Evolutionary conservation across 2,329 filamentous ascomycete species (phyloP), one percentile per base, ranked within the genome.

Genomic region (Trichophaea hybrida): DNA sequence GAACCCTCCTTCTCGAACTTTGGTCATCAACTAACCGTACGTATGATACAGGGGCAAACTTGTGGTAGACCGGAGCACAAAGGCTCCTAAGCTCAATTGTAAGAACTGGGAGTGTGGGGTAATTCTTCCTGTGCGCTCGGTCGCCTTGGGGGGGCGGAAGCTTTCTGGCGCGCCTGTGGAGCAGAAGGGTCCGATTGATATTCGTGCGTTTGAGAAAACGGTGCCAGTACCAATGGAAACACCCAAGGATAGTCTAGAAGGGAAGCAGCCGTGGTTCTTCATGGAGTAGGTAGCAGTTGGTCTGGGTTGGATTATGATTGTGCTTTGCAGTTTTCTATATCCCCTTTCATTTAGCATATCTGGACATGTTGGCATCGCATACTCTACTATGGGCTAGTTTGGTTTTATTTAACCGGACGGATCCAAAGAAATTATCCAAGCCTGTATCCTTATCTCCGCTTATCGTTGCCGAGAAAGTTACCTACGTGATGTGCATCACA

Each of bases 81-180:
- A 83, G 62, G 73, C 79, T 62, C 80, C 82, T 10, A 94, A 88
- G 71, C 76, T 97, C 64, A 89, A 80, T 63, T 89, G 86, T 71
- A 82, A 86, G 58, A 98, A 97, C 71, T 97, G 91, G 90, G 93
- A 97, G 73, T 95, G 89, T 69, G 93, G 93, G 38, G 86, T 98
- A 1, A 68, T 97, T 31, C 71, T 96, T 44, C 82, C 83, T 7
- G 75, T 86, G 31, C 67, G 65, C 46, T 59, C 69, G 56, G n/a
- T 35, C 7, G 34, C 61, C 31, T 48, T 48, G 2, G 24, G 53
- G n/a, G 56, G 53, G 2, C 57, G 31, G 3, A 63, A 31, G 15
- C 50, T 67, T 13, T 35, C 53, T 6, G 65, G 65, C 6, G 62
- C 64, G n/a, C 58, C 57, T 2, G 13, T 44, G 53, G 59, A 66